Evolutionary conservation across 2,329 filamentous ascomycete genomes (phyloP).

Genomic region (Hawksworthiomyces lignivorus): DNA sequence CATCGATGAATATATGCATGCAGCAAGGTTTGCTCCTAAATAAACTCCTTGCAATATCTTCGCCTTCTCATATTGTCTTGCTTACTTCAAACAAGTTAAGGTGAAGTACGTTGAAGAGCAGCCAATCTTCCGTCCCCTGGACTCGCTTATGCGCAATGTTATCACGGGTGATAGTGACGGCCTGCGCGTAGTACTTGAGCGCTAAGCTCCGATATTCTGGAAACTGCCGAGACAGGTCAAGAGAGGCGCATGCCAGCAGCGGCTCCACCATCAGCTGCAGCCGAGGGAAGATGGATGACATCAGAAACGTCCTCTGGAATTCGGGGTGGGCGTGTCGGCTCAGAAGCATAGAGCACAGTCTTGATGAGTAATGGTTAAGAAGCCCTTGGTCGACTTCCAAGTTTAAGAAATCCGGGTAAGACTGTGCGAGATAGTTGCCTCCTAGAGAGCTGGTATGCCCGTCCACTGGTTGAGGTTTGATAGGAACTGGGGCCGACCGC

Average conservation of each 20-base stretch:
- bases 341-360: slow-evolving; percentile 1
- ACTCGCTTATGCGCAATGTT: background rate
- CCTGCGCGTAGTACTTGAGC: background rate
- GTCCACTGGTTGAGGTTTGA: background rate
- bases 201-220: slow-evolving; percentile 1
- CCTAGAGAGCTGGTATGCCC: too few relatives aligned
- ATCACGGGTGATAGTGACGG: background rate
- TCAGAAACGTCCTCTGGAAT: background rate
- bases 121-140: slow-evolving; percentile 3
- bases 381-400: background rate
- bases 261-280: slow-evolving; percentile 5
- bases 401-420: background rate
- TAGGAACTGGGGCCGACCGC: background rate
- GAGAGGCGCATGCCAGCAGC: slow-evolving; percentile 1
- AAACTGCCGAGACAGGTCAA: slow-evolving; percentile 1
- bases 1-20: too few relatives aligned
- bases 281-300: slow-evolving; percentile 3
- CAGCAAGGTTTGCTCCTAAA: too few relatives aligned
- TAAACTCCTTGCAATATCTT: too few relatives aligned
- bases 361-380: slow-evolving; percentile 2
- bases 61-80: too few relatives aligned
- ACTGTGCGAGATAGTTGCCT: too few relatives aligned
- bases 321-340: slow-evolving; percentile 2
- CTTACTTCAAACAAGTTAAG: slow-evolving; percentile 1
- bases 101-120: slow-evolving; percentile 2